Base-by-base conservation (phyloP, 805 yeast species). In the Sugiyamaella marilandica region DNA sequence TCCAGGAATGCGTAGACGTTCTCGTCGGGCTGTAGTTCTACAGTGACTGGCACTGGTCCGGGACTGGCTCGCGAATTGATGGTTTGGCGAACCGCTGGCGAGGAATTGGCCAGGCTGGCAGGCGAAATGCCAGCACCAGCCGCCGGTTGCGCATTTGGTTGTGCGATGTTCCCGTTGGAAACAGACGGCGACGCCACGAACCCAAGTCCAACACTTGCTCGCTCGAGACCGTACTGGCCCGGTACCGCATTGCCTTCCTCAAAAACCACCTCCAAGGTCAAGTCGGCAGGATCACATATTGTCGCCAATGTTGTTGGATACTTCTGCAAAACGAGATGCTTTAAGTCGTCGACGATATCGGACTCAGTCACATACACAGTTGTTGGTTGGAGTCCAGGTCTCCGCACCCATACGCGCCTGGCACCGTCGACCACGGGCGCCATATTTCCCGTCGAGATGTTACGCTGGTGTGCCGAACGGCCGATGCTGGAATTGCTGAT, bases 291-390 rank as follows among this genome's bases (percentile, higher is more conserved):
- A 70, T 89, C 89, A 62, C 75, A 78, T 45, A 72, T 65, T 55
- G 78, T 65, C 2, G 82, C 86, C 52, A 85, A 63, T 2, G 87
- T 77, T 54, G 85, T 81, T 51, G 95, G 86, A 65, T 78, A 85
- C 60, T 84, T 86, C 44, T 70, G 70, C 35, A 83, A 67, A 1
- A 91, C 76, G 54, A 81, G 76, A 10, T 76, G 70, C 62, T 91
- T 91, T 60, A 91, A 72, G 67, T 92, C 96, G 66, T 91, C 98
- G 4, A 91, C 77, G 0, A 90, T 76, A 63, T 87, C 92, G 18
- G 67, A 64, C 31, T 80, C 80, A 14, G 74, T 73, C 16, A 87
- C 84, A 53, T 74, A 65, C 5, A 91, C 69, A 1, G 95, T 79
- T 0, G 96, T 87, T 2, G 97, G 86, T 14, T 65, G 62, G 8